phyloP scores from a whole-genome alignment of 306 rosid genomes.

The Vicia faba region DNA sequence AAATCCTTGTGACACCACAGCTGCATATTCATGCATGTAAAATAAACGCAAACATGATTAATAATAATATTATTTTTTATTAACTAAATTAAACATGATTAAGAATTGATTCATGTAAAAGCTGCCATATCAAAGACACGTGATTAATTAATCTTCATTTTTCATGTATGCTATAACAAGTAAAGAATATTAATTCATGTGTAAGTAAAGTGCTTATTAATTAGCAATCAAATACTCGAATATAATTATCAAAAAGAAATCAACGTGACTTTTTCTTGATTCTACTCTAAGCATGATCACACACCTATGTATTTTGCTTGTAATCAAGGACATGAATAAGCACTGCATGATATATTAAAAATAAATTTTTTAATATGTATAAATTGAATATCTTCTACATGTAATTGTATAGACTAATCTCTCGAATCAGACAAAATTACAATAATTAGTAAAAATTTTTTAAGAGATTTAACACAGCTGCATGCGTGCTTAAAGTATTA shows the following conservation, averaged over 20 bases:
- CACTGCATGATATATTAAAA: background rate
- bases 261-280: constrained; percentile 4
- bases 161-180: constrained; percentile 8
- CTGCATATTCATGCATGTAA: constrained; percentile 38
- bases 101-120: too few relatives aligned
- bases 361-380: too few relatives aligned
- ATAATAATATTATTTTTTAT: background rate
- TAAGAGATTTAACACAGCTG: background rate
- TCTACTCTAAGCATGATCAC: constrained; percentile 7
- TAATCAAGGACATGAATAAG: background rate
- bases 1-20: constrained; percentile 63
- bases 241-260: background rate
- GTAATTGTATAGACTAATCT: too few relatives aligned
- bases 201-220: constrained; percentile 12
- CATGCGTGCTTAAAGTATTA: too few relatives aligned
- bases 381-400: too few relatives aligned
- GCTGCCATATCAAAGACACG: background rate
- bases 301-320: background rate
- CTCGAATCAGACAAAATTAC: too few relatives aligned
- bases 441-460: too few relatives aligned
- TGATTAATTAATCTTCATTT: constrained; percentile 3
- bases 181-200: background rate
- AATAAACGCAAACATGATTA: too few relatives aligned
- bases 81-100: background rate
- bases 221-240: background rate